Percentiles rank a stretch among this genome's conserved stretches.
These are phyloP conservation scores for Pleurostoma richardsiae DNA, from an alignment of 2,329 filamentous ascomycete genomes.

Conservation along the genomic window DNA sequence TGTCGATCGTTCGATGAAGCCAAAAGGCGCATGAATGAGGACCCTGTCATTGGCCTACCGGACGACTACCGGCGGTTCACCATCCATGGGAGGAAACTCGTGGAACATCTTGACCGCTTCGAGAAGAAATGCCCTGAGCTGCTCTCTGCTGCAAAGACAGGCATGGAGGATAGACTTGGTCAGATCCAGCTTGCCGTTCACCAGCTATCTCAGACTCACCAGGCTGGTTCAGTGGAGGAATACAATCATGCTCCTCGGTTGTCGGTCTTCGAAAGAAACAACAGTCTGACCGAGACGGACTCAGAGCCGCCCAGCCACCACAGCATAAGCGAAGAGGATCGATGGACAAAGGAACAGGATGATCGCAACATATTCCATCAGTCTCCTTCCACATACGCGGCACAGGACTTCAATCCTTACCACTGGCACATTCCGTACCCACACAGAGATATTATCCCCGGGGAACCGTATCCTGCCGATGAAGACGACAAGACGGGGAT, in stretches of 20 bases:
- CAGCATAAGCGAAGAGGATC: slow-evolving; percentile 18
- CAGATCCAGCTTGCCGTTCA: slow-evolving; percentile 36
- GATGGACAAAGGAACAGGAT: slow-evolving; percentile 13
- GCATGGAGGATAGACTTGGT: slow-evolving; percentile 28
- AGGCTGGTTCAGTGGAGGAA: slow-evolving; percentile 27
- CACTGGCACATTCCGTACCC: slow-evolving; percentile 32
- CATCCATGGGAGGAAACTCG: slow-evolving; percentile 43
- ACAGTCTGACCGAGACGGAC: slow-evolving; percentile 41
- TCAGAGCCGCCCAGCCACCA: slow-evolving; percentile 33
- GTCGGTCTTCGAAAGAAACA: slow-evolving; percentile 47
- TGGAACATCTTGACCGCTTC: slow-evolving; percentile 33
- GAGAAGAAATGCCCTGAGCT: slow-evolving; percentile 24
- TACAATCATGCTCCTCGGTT: slow-evolving; percentile 23
- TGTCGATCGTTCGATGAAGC: slow-evolving; percentile 43
- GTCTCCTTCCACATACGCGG: slow-evolving; percentile 21
- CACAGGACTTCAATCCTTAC: slow-evolving; percentile 24
- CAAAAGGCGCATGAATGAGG: slow-evolving; percentile 33
- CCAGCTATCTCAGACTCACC: slow-evolving; percentile 32
- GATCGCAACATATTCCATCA: slow-evolving; percentile 19
- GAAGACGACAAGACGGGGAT: slow-evolving; percentile 24
- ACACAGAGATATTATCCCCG: slow-evolving; percentile 15
- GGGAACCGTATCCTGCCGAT: slow-evolving; percentile 13
- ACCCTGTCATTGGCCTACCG: slow-evolving; percentile 35
- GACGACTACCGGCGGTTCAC: slow-evolving; percentile 48
- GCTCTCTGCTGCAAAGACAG: slow-evolving; percentile 19